Evolutionary conservation across 768 basidiomycete genomes (phyloP), one percentile per base, ranked within the genome.

Genomic region (Kwoniella mangroviensis): DNA sequence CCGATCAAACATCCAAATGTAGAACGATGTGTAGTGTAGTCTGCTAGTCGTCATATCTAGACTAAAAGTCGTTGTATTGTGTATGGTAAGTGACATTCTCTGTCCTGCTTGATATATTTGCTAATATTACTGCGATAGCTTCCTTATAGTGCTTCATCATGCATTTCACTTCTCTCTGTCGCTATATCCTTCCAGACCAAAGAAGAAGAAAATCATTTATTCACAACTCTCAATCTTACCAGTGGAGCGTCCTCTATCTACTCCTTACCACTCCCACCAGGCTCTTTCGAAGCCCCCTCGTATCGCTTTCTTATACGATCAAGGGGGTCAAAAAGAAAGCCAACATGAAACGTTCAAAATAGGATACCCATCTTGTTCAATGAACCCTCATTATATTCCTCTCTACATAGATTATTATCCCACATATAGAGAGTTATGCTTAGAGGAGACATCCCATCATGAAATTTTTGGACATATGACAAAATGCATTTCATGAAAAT

Each of bases 231-330:
- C 45, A 49, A 17, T 49, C 45, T 15, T 15, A 49, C 45, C 6
- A 49, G 45, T 49, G 13, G 19, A 4, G 4, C 45, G 5, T 49
- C 5, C 45, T 49, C 45, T 49, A 15, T 19, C 45, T 49, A 15
- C 45, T 52, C 62, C 49, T 26, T 19, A 43, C 22, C 41, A 45
- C 42, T 42, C 62, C 54, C 41, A 24, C 15, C 59, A 26, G 79
- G 79, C 79, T 74, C 79, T 81, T 81, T 81, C 79, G 79, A 81
- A 81, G 79, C 75, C 79, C 79, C 79, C 76, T 64, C 70, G 66
- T 53, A 71, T 71, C 73, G 75, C 75, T 56, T 24, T 52, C 43
- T 24, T 58, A 54, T 58, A 75, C 79, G 77, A 71, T 70, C 66
- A 60, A 62, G 73, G 79, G 79, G 79, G 79, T 81, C 79, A 81